Evolutionary conservation across 2,329 filamentous ascomycete genomes (phyloP).

Genomic region (Botryotinia globosa): DNA sequence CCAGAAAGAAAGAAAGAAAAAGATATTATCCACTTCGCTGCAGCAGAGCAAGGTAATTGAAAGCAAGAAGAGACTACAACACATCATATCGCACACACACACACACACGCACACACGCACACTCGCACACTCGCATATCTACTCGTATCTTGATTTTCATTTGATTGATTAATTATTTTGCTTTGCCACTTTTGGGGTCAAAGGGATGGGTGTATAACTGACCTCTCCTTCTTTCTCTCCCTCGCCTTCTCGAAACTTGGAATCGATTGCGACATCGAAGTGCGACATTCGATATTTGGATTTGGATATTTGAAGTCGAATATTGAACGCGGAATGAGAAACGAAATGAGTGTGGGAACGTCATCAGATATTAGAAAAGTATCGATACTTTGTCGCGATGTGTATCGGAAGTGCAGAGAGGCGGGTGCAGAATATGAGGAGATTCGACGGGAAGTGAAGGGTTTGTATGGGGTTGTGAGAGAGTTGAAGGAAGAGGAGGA

Average conservation of each 20-base stretch:
- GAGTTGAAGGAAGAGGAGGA: conserved; percentile 57
- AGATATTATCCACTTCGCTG: conserved; percentile 17
- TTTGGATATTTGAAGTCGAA: background rate
- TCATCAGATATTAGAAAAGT: conserved; percentile 51
- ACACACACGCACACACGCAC: background rate
- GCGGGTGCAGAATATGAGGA: conserved; percentile 49
- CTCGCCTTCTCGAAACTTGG: background rate
- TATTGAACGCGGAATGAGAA: background rate
- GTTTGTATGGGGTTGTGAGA: conserved; percentile 54
- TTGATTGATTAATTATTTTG: background rate
- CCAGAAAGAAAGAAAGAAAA: background rate
- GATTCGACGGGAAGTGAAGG: conserved; percentile 50
- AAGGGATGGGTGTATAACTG: conserved; percentile 14
- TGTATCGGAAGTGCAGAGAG: conserved; percentile 53
- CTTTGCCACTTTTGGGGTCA: background rate
- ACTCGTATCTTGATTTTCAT: background rate
- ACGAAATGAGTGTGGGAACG: conserved; percentile 36
- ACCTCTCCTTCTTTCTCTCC: background rate
- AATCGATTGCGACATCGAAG: background rate
- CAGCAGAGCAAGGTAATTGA: background rate
- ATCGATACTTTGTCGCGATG: conserved; percentile 53
- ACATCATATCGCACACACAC: background rate
- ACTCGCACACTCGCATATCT: background rate
- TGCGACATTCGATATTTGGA: background rate
- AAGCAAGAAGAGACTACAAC: background rate